phyloP scores from a whole-genome alignment of 2,329 filamentous ascomycete species.

The Ceratocystis diversiconidia region DNA sequence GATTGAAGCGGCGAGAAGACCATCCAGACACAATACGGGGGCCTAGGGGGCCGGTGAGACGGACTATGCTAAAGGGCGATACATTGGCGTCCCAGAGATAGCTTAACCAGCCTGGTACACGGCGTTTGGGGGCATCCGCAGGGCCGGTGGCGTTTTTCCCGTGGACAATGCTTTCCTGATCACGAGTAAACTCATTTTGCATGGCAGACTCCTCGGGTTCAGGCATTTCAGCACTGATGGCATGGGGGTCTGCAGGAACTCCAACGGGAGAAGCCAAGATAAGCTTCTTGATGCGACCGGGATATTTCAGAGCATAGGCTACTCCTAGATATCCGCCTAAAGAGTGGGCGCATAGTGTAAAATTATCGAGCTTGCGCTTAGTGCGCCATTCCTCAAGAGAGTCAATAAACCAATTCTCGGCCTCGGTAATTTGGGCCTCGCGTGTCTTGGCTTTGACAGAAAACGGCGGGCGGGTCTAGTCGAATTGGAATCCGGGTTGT shows the following conservation, averaged over 20 bases:
- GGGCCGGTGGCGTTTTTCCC: conserved; percentile 23
- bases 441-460: conserved; percentile 70
- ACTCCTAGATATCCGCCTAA: conserved; percentile 90
- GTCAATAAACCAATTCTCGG: conserved; percentile 92
- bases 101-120: conserved; percentile 67
- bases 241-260: conserved; percentile 86
- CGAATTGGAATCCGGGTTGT: neutral
- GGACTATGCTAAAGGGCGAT: conserved; percentile 82
- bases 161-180: conserved; percentile 42
- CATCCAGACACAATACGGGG: conserved; percentile 87
- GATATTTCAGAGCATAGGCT: conserved; percentile 92
- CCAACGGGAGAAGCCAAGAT: conserved; percentile 91
- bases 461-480: conserved; percentile 57
- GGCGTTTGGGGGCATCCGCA: conserved; percentile 34
- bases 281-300: conserved; percentile 84
- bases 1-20: conserved; percentile 84
- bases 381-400: conserved; percentile 91
- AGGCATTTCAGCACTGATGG: conserved; percentile 65
- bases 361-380: conserved; percentile 75
- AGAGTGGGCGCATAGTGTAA: conserved; percentile 86
- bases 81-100: conserved; percentile 97
- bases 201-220: conserved; percentile 60
- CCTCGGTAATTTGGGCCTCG: conserved; percentile 68
- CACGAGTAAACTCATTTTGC: conserved; percentile 64
- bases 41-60: conserved; percentile 76